Evolutionary conservation across 140 eudicot genomes (phyloP).

Genomic region (Erigeron philadelphicus): DNA sequence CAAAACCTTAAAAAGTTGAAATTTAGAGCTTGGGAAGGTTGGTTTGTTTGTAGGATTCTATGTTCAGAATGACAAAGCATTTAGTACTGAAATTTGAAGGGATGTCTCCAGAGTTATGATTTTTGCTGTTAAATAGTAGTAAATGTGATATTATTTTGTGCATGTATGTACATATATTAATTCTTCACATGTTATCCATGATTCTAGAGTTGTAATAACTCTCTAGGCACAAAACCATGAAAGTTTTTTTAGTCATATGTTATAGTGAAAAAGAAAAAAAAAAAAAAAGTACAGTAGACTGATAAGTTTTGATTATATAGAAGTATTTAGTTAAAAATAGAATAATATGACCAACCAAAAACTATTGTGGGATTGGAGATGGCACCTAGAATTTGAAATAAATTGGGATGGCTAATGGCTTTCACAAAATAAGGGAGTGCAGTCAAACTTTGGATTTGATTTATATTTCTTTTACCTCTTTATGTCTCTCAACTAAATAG

Average conservation of each 20-base stretch:
- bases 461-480: slow-evolving; percentile 26
- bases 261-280: not conserved
- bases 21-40: slow-evolving; percentile 9
- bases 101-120: not conserved
- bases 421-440: slow-evolving; percentile 32
- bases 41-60: slow-evolving; percentile 26
- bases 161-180: slow-evolving; percentile 10
- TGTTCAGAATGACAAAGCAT: slow-evolving; percentile 26
- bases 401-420: slow-evolving; percentile 22
- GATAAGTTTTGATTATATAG: slow-evolving; percentile 8
- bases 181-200: slow-evolving; percentile 39
- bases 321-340: slow-evolving; percentile 8
- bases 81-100: slow-evolving; percentile 8
- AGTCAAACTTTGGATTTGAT: slow-evolving; percentile 51
- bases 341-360: not conserved
- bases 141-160: not conserved
- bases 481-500: slow-evolving; percentile 27
- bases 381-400: slow-evolving; percentile 23
- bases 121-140: not conserved
- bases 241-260: not conserved
- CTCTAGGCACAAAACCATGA: slow-evolving; percentile 9
- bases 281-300: no score
- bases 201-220: slow-evolving; percentile 11
- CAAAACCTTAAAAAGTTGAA: slow-evolving; percentile 30
- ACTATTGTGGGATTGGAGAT: slow-evolving; percentile 16